Evolutionary conservation across 805 yeast species (phyloP), one percentile per base, ranked within the genome.

Genomic region (Cyberlindnera galapagoensis): DNA sequence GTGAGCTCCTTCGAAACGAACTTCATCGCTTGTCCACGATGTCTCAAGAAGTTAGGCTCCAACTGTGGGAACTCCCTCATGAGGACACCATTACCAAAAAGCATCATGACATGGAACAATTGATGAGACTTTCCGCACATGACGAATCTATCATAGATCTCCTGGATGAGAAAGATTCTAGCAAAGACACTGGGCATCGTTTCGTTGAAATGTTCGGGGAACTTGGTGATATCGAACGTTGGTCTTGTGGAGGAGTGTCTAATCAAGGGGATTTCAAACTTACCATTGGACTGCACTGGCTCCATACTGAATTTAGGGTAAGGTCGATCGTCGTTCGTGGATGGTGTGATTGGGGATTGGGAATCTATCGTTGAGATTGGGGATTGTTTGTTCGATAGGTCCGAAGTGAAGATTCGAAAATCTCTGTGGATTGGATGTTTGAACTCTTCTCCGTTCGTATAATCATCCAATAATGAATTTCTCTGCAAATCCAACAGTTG

Each of bases 141-240:
- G 3, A 18, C 11, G 6, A 43, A 17, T 4, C 36, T 26, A 4
- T 23, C 22, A 21, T 28, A 26, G 10, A 24, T 24, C 12, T 43
- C 44, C 25, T 34, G 24, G 3, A 36, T 13, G 4, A 42, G 14
- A 27, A 30, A 46, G 1, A 42, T 30, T 16, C 51, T 34, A 11
- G 44, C 28, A 21, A 40, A 37, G 3, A 36, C 30, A 3, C 36
- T 24, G 2, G 39, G 14, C 4, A 41, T 24, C 1, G 51, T 44
- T 24, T 49, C 54, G 14, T 35, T 43, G 14, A 44, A 35, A 21
- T 35, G 36, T 21, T 39, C 47, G 5, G 40, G 46, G 23, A 8
- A 38, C 10, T 15, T 26, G 5, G 5, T 16, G 3, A 35, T 28
- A 23, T 37, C 38, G 18, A 25, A 40, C 3, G 18, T 19, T 9